Conservation (phyloP, 495 filamentous ascomycete species). For the Talaromyces ruber region DNA sequence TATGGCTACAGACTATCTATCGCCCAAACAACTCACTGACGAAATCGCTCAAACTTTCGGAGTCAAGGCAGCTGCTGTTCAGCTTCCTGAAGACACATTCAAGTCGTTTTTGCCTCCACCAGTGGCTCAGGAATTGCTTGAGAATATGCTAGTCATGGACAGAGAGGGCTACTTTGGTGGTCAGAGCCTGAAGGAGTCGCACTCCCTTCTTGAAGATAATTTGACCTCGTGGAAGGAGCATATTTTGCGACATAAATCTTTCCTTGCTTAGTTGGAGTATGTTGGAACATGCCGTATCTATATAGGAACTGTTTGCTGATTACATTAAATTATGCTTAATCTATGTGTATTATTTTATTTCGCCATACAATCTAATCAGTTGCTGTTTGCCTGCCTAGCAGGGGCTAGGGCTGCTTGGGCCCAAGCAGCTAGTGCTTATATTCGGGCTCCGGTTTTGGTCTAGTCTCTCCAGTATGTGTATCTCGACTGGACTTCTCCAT, state of each 20-base stretch:
- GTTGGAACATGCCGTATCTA: not conserved
- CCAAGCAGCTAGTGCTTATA: not conserved
- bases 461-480: not conserved
- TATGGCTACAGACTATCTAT: constrained; percentile 43
- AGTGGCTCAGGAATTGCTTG: constrained; percentile 39
- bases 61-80: constrained; percentile 29
- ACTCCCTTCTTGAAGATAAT: constrained; percentile 3
- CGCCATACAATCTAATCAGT: not conserved
- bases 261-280: not conserved
- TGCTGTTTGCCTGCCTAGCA: not conserved
- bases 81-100: constrained; percentile 39
- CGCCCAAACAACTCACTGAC: constrained; percentile 34
- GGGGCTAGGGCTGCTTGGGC: not conserved
- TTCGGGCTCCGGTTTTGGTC: not conserved
- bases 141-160: constrained; percentile 43
- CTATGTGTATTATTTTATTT: not conserved
- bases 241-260: not conserved
- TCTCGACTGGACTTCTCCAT: not conserved
- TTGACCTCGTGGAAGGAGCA: constrained; percentile 2
- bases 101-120: constrained; percentile 31
- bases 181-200: constrained; percentile 5
- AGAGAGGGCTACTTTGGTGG: constrained; percentile 45
- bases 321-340: not conserved
- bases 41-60: constrained; percentile 41
- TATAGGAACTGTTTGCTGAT: not conserved